phyloP scores from a whole-genome alignment of 1,139 yeast species.

The Diutina neorugosa region DNA sequence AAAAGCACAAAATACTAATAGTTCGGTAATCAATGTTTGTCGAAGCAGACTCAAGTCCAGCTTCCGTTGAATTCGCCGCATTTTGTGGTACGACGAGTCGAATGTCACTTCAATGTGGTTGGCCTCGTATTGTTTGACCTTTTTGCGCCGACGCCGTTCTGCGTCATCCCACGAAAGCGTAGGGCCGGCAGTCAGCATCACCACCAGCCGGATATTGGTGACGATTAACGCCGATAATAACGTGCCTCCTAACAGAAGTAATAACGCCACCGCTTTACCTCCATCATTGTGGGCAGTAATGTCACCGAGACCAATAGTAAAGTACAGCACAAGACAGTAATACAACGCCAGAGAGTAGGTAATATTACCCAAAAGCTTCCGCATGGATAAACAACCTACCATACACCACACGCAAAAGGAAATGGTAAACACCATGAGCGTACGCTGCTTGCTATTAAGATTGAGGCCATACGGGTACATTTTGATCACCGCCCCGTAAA shows the following conservation, averaged over 20 bases:
- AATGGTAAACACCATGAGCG: slow-evolving; percentile 59
- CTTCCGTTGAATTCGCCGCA: slow-evolving; percentile 33
- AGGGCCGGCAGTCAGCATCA: slow-evolving; percentile 46
- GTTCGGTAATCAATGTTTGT: slow-evolving; percentile 25
- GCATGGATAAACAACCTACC: slow-evolving; percentile 48
- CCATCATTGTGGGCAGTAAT: slow-evolving; percentile 40
- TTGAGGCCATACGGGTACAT: slow-evolving; percentile 64
- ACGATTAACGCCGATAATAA: slow-evolving; percentile 61
- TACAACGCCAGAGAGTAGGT: slow-evolving; percentile 55
- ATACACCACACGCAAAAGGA: slow-evolving; percentile 57
- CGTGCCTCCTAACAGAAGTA: slow-evolving; percentile 60
- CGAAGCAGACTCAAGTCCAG: slow-evolving; percentile 21
- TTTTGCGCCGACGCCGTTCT: slow-evolving; percentile 16
- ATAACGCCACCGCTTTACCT: slow-evolving; percentile 43
- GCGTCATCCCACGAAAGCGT: slow-evolving; percentile 52
- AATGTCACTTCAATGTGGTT: slow-evolving; percentile 15
- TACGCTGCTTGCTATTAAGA: slow-evolving; percentile 52
- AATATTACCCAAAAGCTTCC: slow-evolving; percentile 17
- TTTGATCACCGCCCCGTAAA: slow-evolving; percentile 41
- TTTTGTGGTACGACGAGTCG: slow-evolving; percentile 38
- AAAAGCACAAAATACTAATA: slow-evolving; percentile 39
- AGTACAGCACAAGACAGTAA: slow-evolving; percentile 56
- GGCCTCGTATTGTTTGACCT: slow-evolving; percentile 8
- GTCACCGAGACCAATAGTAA: slow-evolving; percentile 78
- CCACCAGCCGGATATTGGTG: slow-evolving; percentile 56